Percentiles rank a stretch among this genome's conserved stretches.
Evolutionary conservation across 2,329 filamentous ascomycete genomes (phyloP).

Genomic region (Aspergillus hortae): DNA sequence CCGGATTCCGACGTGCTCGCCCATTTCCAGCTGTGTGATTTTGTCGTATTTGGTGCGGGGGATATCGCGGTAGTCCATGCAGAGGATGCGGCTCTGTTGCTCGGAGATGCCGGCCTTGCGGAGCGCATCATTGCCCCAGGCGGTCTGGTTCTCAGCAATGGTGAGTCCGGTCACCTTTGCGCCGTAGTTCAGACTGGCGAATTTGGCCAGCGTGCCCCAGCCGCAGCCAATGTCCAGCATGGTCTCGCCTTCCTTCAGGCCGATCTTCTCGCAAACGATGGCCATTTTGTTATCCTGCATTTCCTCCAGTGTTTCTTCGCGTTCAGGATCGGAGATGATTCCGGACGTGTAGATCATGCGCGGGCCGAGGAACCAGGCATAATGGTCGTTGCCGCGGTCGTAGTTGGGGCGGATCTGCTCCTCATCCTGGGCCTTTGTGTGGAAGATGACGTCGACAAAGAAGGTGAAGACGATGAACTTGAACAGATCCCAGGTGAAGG

Average conservation of each 20-base stretch:
- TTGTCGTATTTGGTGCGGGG: constrained; percentile 77
- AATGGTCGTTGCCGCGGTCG: constrained; percentile 32
- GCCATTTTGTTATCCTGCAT: constrained; percentile 82
- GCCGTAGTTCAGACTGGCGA: constrained; percentile 80
- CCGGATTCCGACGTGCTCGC: constrained; percentile 85
- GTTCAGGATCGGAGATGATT: constrained; percentile 25
- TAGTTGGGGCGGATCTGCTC: constrained; percentile 32
- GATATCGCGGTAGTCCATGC: constrained; percentile 91
- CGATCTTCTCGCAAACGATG: constrained; percentile 86
- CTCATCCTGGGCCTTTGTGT: constrained; percentile 28
- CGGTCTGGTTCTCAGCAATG: constrained; percentile 82
- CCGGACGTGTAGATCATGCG: constrained; percentile 35
- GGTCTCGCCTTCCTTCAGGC: constrained; percentile 67
- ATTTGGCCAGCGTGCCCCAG: constrained; percentile 85
- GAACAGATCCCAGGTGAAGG: constrained; percentile 29
- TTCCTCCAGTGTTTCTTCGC: constrained; percentile 31
- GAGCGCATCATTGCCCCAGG: constrained; percentile 81
- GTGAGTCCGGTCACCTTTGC: constrained; percentile 68
- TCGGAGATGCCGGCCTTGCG: constrained; percentile 71
- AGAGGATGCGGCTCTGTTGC: constrained; percentile 78
- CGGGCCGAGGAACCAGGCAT: constrained; percentile 33
- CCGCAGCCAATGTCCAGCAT: constrained; percentile 89
- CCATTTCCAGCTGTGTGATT: constrained; percentile 91
- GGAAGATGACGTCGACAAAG: constrained; percentile 23
- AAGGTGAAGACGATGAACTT: constrained; percentile 29